phyloP scores from a whole-genome alignment of 192 early-diverging fungal species.

The Backusella sp. region DNA sequence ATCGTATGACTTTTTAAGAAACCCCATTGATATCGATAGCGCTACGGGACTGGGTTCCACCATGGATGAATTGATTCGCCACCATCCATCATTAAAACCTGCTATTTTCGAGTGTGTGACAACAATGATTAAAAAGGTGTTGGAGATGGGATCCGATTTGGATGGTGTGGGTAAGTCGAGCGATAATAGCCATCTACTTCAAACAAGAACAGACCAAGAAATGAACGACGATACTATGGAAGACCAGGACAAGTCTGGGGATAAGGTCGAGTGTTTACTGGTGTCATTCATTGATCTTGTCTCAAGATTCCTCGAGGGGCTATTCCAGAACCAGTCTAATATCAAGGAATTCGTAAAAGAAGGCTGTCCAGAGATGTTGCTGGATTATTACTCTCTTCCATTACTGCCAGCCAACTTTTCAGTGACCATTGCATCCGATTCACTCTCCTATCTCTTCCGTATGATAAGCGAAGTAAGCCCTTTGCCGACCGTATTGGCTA shows the following conservation, averaged over 20 bases:
- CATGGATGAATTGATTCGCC: slow-evolving; percentile 95
- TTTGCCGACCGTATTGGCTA: slow-evolving; percentile 46
- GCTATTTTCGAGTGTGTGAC: slow-evolving; percentile 70
- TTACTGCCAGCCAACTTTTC: slow-evolving; percentile 75
- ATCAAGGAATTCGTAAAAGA: slow-evolving; percentile 71
- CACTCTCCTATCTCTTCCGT: slow-evolving; percentile 69
- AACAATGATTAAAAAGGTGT: slow-evolving; percentile 63
- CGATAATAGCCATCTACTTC: slow-evolving; percentile 45
- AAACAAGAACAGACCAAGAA: slow-evolving; percentile 18
- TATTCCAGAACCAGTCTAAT: slow-evolving; percentile 78
- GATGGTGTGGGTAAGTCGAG: slow-evolving; percentile 29
- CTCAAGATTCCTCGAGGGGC: slow-evolving; percentile 77
- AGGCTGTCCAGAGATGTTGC: slow-evolving; percentile 61
- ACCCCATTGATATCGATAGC: slow-evolving; percentile 80
- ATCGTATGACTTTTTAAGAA: slow-evolving; percentile 69
- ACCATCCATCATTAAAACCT: slow-evolving; percentile 84
- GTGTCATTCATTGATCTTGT: slow-evolving; percentile 65
- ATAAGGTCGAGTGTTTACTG: slow-evolving; percentile 53
- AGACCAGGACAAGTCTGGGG: slow-evolving; percentile 34
- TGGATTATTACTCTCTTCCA: slow-evolving; percentile 64
- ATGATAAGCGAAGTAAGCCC: slow-evolving; percentile 67
- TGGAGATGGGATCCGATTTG: slow-evolving; percentile 51
- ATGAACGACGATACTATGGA: neutral
- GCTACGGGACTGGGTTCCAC: slow-evolving; percentile 80
- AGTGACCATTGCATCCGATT: slow-evolving; percentile 57